A percentile compares a stretch with the other conserved stretches of the same genome.
These are phyloP conservation scores for Suhomyces sp. DNA, from an alignment of 805 yeast genomes.

Conservation along the genomic window DNA sequence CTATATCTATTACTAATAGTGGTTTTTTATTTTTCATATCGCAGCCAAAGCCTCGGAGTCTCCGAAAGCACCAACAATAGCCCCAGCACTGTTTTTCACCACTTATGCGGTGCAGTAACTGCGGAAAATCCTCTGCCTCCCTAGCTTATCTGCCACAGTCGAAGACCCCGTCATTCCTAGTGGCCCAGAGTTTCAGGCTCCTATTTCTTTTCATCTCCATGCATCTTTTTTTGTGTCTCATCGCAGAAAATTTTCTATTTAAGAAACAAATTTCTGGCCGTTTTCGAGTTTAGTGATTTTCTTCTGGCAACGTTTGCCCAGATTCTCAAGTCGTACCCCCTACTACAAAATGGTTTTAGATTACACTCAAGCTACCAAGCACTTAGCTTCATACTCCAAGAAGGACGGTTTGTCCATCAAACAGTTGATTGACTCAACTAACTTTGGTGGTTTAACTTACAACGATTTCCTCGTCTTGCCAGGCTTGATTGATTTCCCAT, in stretches of 20 bases:
- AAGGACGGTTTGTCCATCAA: slow-evolving; percentile 85
- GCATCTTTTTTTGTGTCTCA: not conserved
- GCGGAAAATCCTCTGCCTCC: not conserved
- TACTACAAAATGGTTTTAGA: slow-evolving; percentile 33
- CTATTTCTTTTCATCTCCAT: not conserved
- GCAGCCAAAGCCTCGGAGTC: not conserved
- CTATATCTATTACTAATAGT: not conserved
- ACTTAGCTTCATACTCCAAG: slow-evolving; percentile 59
- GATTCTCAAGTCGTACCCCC: slow-evolving; percentile 8
- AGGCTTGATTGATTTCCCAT: slow-evolving; percentile 88
- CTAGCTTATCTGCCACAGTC: not conserved
- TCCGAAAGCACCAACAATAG: not conserved
- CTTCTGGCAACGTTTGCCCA: slow-evolving; percentile 45
- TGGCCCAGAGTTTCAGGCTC: not conserved
- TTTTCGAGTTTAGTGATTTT: slow-evolving; percentile 17
- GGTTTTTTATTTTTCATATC: not conserved
- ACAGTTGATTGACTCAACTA: slow-evolving; percentile 82
- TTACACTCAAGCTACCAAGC: slow-evolving; percentile 61
- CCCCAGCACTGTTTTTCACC: not conserved
- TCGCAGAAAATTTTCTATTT: slow-evolving; percentile 1
- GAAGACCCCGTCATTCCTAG: not conserved
- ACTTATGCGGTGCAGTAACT: not conserved
- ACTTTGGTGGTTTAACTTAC: slow-evolving; percentile 95
- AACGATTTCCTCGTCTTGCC: slow-evolving; percentile 95
- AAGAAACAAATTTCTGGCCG: not conserved